These are phyloP conservation scores for Nitzschia sp. DNA, from an alignment of 108 stramenopile genomes.

Conservation along the genomic window DNA sequence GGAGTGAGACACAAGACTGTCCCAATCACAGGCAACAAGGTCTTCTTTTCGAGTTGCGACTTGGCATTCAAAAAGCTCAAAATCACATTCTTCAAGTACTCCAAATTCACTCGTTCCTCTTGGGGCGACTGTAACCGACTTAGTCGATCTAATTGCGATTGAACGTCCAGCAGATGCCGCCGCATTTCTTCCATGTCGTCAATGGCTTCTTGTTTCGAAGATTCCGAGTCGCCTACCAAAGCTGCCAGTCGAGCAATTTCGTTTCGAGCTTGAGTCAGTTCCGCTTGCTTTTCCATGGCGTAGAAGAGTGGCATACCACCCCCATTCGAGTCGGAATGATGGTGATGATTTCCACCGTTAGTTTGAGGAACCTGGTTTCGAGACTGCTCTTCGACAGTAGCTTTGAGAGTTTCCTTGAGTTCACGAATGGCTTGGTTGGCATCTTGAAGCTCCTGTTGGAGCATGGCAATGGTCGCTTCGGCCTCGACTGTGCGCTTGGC, in stretches of 20 bases:
- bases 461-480: conserved; percentile 77
- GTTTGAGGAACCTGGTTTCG: background rate
- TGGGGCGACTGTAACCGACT: conserved; percentile 39
- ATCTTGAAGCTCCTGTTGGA: conserved; percentile 76
- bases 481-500: conserved; percentile 34
- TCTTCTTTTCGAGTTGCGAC: conserved; percentile 61
- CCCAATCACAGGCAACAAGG: conserved; percentile 76
- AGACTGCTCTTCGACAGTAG: conserved; percentile 47
- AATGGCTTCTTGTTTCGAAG: conserved; percentile 69
- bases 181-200: conserved; percentile 75
- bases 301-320: conserved; percentile 78
- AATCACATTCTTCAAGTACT: conserved; percentile 90
- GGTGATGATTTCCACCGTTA: conserved; percentile 1
- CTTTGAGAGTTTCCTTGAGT: conserved; percentile 75
- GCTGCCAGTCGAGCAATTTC: conserved; percentile 83
- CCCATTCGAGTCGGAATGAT: conserved; percentile 9
- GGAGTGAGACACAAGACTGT: conserved; percentile 83
- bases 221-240: conserved; percentile 74
- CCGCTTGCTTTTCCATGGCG: conserved; percentile 90
- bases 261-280: conserved; percentile 78
- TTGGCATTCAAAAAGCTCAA: conserved; percentile 79
- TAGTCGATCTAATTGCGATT: conserved; percentile 57
- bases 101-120: conserved; percentile 65
- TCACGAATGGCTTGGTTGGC: conserved; percentile 79
- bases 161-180: conserved; percentile 67